phyloP scores from a whole-genome alignment of 805 yeast genomes.

The Yarrowia sp. region DNA sequence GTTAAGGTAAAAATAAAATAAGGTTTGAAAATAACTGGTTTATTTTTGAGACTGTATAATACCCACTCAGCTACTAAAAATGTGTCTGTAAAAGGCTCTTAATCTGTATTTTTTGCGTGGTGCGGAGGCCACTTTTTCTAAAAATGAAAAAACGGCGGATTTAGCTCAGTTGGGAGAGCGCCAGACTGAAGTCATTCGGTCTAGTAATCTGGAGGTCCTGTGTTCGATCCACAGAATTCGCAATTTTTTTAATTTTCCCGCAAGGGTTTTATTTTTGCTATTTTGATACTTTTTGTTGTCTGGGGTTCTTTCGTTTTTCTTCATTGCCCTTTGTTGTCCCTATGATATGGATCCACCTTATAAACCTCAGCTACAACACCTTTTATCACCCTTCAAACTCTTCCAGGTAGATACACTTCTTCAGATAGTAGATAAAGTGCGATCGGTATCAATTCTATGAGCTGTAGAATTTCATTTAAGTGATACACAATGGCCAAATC shows the following conservation, averaged over 20 bases:
- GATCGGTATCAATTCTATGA: background rate
- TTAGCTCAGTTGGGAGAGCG: constrained; percentile 54
- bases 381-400: background rate
- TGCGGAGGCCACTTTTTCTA: background rate
- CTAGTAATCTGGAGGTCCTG: constrained; percentile 73
- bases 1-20: background rate
- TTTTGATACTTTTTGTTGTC: background rate
- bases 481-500: no score
- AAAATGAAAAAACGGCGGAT: constrained; percentile 34
- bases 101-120: background rate
- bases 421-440: constrained; percentile 3
- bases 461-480: background rate
- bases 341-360: no score
- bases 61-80: no score
- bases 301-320: no score
- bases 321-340: no score
- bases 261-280: no score
- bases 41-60: no score
- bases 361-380: no score
- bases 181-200: constrained; percentile 49
- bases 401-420: constrained; percentile 2
- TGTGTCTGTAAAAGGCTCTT: background rate
- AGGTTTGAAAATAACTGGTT: background rate
- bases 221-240: constrained; percentile 74
- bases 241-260: constrained; percentile 41